Evolutionary conservation across 257 asterid species (phyloP).

Genomic region (Solanum chmielewskii): DNA sequence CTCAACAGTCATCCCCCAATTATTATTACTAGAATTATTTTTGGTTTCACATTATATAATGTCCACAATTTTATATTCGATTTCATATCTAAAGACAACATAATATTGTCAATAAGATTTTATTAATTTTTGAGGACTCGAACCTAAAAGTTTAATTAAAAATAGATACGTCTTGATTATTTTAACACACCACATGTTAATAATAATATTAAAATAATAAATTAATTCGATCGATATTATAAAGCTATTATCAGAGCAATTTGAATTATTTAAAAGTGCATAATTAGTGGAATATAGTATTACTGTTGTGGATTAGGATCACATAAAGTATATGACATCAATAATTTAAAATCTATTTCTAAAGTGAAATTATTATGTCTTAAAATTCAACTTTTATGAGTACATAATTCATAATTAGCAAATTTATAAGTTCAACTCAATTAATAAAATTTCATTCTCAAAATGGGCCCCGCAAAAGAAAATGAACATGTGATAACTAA

Average conservation of each 20-base stretch:
- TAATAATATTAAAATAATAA: too few species aligned
- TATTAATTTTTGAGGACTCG: too few species aligned
- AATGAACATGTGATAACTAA: not conserved
- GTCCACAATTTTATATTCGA: fast-evolving
- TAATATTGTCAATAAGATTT: too few species aligned
- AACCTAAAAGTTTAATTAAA: too few species aligned
- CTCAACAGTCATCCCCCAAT: not conserved
- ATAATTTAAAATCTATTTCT: not conserved
- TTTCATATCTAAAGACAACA: not conserved
- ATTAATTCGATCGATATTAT: too few species aligned
- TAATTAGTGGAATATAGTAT: not conserved
- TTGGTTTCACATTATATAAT: fast-evolving
- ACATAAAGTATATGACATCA: not conserved
- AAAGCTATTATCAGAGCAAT: too few species aligned
- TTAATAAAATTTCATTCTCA: not conserved
- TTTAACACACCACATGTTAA: too few species aligned
- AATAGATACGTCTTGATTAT: fast-evolving
- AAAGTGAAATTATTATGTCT: not conserved
- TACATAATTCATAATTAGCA: not conserved
- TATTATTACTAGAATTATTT: too few species aligned
- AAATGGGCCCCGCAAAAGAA: not conserved
- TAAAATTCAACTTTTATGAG: not conserved
- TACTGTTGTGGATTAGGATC: not conserved
- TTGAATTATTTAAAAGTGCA: not conserved
- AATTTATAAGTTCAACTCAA: not conserved